Base-by-base conservation (phyloP, 768 basidiomycete species). In the Pluteus cervinus region DNA sequence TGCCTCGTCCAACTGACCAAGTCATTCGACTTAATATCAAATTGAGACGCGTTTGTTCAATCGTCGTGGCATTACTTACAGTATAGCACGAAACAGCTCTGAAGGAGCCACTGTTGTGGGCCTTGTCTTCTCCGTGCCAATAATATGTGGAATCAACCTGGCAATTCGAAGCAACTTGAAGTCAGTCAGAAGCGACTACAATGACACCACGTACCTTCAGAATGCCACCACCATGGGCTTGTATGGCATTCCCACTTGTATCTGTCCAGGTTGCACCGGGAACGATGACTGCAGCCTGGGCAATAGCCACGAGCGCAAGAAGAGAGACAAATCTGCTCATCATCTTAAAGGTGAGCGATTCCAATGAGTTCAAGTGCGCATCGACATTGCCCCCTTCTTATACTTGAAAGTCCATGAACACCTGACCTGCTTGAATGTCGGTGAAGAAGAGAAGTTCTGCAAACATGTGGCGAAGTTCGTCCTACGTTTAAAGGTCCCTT, bases 81-180 rank as follows among this genome's bases (percentile, higher is more conserved):
- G 65, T 61, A 50, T 76, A 76, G 54, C 75, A 78, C 4, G 73
- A 69, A n/a, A 78, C 76, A 0, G 76, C 74, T 21, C 63, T 62
- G 57, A 79, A 81, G 6, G 71, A 50, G 1, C 59, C 69, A 39
- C 71, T 73, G 47, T 79, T 75, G 45, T 62, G 62, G 4, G 70
- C 53, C 48, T 81, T 81, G 60, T 81, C 77, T 56, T 79, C 77
- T 8, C 77, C 78, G 38, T 68, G 65, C 78, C 76, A 79, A 49
- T 79, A 78, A 52, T 61, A 78, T 2, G 69, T 73, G 8, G 68
- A 67, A 17, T 62, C 71, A 40, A 75, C 72, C 73, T 75, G 36
- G 4, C 24, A 5, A 31, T 11, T 22, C 24, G 11, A 16, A 22
- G 33, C 9, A 2, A 8, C 15, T n/a, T 20, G 22, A 31, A 6